Conservation (phyloP, 2,329 filamentous ascomycete species). For the Ascochyta clinopodiicola region DNA sequence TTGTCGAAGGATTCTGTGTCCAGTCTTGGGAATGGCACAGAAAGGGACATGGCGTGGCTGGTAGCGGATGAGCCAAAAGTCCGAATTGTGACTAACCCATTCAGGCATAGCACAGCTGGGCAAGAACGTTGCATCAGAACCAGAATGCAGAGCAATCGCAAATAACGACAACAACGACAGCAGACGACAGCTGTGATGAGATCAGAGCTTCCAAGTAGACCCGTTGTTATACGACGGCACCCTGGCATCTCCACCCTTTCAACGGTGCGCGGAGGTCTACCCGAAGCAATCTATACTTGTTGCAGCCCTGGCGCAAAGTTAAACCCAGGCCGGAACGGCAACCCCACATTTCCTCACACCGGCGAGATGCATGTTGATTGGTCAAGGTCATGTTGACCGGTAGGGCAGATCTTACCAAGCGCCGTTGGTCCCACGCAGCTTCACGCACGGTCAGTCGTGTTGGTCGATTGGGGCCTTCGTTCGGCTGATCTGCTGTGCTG, state of each 20-base stretch:
- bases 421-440: neutral
- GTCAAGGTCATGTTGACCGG: neutral
- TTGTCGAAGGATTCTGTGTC: neutral
- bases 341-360: neutral
- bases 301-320: neutral
- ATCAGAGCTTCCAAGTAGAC: too few species aligned
- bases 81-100: too few species aligned
- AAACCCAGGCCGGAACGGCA: neutral
- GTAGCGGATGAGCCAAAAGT: too few species aligned
- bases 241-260: too few species aligned
- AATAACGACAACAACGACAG: too few species aligned
- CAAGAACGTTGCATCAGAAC: too few species aligned
- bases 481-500: conserved; percentile 1
- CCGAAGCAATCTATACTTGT: neutral
- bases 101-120: too few species aligned
- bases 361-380: neutral
- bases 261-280: neutral
- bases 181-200: too few species aligned
- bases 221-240: too few species aligned
- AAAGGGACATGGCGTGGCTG: too few species aligned
- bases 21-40: too few species aligned
- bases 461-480: neutral
- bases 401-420: neutral
- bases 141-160: too few species aligned
- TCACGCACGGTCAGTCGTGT: neutral